phyloP scores from a whole-genome alignment of 2,329 filamentous ascomycete species.

The Chaetomiaceae sp. region DNA sequence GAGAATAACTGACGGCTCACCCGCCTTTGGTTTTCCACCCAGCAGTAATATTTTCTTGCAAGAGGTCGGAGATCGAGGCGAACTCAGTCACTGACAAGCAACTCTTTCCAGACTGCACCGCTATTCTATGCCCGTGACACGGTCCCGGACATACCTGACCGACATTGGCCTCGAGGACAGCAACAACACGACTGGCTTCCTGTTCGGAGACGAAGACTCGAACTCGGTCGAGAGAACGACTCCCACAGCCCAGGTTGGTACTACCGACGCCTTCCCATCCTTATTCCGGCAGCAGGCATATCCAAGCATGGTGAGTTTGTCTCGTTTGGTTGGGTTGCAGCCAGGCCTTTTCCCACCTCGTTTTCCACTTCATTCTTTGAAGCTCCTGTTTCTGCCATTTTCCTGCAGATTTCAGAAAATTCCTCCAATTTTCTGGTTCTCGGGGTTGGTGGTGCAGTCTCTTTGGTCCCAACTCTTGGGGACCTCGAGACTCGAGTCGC shows the following conservation, averaged over 20 bases:
- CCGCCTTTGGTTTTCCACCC: background rate
- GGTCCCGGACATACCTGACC: slow-evolving; percentile 62
- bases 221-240: slow-evolving; percentile 61
- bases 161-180: slow-evolving; percentile 72
- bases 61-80: background rate
- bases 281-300: slow-evolving; percentile 61
- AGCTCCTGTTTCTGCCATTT: background rate
- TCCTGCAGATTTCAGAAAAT: slow-evolving; percentile 1
- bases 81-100: slow-evolving; percentile 11
- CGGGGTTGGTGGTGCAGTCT: background rate
- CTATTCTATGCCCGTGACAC: slow-evolving; percentile 88
- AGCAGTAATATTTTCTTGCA: slow-evolving; percentile 1
- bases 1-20: background rate
- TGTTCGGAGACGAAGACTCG: slow-evolving; percentile 75
- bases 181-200: slow-evolving; percentile 80
- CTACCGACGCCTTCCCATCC: slow-evolving; percentile 81
- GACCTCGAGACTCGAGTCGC: background rate
- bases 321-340: background rate
- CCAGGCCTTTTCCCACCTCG: background rate
- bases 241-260: slow-evolving; percentile 57
- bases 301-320: slow-evolving; percentile 41
- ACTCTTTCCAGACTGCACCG: slow-evolving; percentile 63
- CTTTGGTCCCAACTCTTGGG: background rate
- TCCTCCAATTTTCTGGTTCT: background rate
- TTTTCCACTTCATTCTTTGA: background rate